Percentiles rank a stretch among this genome's conserved stretches.
Evolutionary conservation across 2,329 filamentous ascomycete species (phyloP).

Genomic region (Penicillium sp.): DNA sequence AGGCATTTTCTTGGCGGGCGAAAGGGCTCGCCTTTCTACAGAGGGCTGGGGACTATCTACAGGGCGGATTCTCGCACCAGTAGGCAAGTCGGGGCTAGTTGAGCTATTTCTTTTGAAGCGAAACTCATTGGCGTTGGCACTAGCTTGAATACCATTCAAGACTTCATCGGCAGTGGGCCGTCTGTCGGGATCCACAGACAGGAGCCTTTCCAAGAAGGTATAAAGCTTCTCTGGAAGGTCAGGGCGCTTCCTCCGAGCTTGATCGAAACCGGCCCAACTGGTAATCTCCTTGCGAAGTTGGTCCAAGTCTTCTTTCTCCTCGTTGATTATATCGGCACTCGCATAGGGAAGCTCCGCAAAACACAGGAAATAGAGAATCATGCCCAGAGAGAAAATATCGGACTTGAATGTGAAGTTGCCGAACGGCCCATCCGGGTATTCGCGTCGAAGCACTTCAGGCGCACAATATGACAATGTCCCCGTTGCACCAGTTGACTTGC

Average conservation of each 20-base stretch:
- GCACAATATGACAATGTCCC: constrained; percentile 98
- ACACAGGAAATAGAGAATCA: constrained; percentile 98
- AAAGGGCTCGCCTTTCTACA: constrained; percentile 27
- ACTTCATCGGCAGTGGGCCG: constrained; percentile 86
- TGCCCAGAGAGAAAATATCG: constrained; percentile 95
- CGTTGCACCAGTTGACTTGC: constrained; percentile 89
- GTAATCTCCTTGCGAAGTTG: constrained; percentile 81
- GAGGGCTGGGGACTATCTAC: constrained; percentile 38
- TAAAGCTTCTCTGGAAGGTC: constrained; percentile 88
- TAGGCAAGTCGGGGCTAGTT: constrained; percentile 33
- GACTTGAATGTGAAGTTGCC: constrained; percentile 97
- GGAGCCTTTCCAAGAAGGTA: constrained; percentile 73
- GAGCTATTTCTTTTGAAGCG: constrained; percentile 36
- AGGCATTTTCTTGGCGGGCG: constrained; percentile 27
- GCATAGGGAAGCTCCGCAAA: constrained; percentile 85
- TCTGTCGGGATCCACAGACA: constrained; percentile 73
- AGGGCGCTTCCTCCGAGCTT: constrained; percentile 69
- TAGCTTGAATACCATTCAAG: constrained; percentile 70
- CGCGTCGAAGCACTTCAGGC: constrained; percentile 79
- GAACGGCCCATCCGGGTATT: constrained; percentile 64
- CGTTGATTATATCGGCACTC: constrained; percentile 79
- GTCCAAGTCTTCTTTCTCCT: constrained; percentile 90
- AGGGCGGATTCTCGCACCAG: constrained; percentile 39
- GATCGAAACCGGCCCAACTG: constrained; percentile 82
- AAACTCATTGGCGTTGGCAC: constrained; percentile 53